Conservation (phyloP, 176 grass and related monocot genomes). For the Puya raimondii region DNA sequence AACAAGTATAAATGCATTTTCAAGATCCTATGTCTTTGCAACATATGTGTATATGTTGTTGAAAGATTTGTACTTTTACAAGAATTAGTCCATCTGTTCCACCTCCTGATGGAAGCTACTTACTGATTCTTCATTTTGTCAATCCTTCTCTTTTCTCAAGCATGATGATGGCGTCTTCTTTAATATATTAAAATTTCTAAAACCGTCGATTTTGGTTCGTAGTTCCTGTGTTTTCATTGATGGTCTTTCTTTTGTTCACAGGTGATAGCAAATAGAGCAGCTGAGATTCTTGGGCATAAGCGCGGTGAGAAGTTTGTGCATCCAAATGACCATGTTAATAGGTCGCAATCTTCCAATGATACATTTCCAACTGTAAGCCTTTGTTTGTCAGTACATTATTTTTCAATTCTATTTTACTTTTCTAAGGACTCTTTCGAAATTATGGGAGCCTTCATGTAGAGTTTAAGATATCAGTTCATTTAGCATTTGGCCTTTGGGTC, state of each 20-base stretch:
- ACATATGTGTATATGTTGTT: no score
- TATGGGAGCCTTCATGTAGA: no score
- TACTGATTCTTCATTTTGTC: no score
- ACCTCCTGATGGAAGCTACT: no score
- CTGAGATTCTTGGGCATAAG: conserved; percentile 95
- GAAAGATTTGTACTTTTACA: no score
- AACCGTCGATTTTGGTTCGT: conserved; percentile 2
- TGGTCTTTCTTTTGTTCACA: conserved; percentile 27
- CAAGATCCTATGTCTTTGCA: no score
- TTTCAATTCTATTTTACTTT: no score
- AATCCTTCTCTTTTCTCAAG: neutral
- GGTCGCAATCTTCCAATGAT: conserved; percentile 97
- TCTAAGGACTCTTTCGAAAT: no score
- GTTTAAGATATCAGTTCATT: neutral
- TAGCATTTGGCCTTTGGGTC: neutral
- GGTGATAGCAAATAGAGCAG: conserved; percentile 96
- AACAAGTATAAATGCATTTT: no score
- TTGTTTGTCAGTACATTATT: neutral
- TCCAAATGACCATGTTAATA: conserved; percentile 98
- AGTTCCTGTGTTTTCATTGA: neutral
- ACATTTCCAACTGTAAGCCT: conserved; percentile 94
- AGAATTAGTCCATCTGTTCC: no score
- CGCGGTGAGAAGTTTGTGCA: conserved; percentile 81
- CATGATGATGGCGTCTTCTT: neutral
- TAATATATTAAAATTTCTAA: neutral